Conservation (phyloP, 2,329 filamentous ascomycete genomes). For the Triangularia setosa region DNA sequence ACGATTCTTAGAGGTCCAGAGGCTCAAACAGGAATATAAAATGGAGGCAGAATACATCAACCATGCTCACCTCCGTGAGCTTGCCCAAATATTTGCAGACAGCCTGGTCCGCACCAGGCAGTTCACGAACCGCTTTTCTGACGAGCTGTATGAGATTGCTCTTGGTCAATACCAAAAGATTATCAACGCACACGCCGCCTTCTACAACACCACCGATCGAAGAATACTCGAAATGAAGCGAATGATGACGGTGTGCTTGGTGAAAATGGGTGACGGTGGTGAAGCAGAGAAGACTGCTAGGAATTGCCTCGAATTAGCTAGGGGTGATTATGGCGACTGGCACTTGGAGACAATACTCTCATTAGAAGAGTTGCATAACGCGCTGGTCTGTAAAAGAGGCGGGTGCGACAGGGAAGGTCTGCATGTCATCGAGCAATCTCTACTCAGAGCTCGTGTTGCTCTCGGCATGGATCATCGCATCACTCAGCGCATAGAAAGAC, state of each 20-base stretch:
- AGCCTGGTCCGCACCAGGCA: neutral
- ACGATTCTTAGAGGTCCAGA: too few species aligned
- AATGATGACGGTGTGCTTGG: neutral
- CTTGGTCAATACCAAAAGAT: neutral
- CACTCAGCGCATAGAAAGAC: neutral
- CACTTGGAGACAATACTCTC: neutral
- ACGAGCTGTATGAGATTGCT: neutral
- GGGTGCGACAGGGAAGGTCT: neutral
- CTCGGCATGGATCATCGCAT: neutral
- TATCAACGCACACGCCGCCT: neutral
- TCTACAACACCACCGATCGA: neutral
- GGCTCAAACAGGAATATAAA: too few species aligned
- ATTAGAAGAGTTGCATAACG: neutral
- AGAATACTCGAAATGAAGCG: neutral
- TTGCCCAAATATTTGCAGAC: neutral
- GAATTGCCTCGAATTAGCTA: neutral
- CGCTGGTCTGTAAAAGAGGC: neutral
- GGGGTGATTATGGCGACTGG: conserved; percentile 1
- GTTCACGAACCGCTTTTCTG: neutral
- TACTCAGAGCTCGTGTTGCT: neutral
- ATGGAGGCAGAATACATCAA: neutral
- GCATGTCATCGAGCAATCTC: neutral
- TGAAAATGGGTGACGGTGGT: neutral
- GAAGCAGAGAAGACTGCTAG: conserved; percentile 5
- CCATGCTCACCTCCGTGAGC: neutral